phyloP scores from a whole-genome alignment of 1,139 yeast species.

The Kodamaea sp. region DNA sequence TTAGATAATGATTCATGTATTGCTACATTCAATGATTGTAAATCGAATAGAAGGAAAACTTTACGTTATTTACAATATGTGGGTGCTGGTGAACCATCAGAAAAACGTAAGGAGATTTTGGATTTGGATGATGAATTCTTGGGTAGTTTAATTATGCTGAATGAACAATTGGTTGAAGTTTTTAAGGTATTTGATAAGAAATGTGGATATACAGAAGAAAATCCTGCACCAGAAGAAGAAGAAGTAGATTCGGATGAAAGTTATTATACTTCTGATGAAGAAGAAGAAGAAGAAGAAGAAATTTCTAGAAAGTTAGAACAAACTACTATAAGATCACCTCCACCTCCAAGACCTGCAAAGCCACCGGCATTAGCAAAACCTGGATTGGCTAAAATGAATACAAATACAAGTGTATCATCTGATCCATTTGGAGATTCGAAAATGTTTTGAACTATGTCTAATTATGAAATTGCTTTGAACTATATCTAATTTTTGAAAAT shows the following conservation, averaged over 20 bases:
- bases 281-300: slow-evolving; percentile 37
- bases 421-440: slow-evolving; percentile 74
- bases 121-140: slow-evolving; percentile 69
- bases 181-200: slow-evolving; percentile 61
- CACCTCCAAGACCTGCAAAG: slow-evolving; percentile 35
- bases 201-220: slow-evolving; percentile 36
- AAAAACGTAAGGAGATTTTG: slow-evolving; percentile 27
- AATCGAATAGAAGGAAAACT: slow-evolving; percentile 71
- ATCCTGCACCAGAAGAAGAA: slow-evolving; percentile 35
- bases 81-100: slow-evolving; percentile 45
- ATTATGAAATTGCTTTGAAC: not conserved
- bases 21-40: slow-evolving; percentile 66
- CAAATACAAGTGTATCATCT: slow-evolving; percentile 34
- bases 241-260: slow-evolving; percentile 25
- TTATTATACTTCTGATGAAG: slow-evolving; percentile 47
- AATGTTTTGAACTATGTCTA: slow-evolving; percentile 20
- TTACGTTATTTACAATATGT: slow-evolving; percentile 79
- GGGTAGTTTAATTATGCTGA: slow-evolving; percentile 82
- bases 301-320: slow-evolving; percentile 7
- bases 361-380: slow-evolving; percentile 18
- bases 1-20: slow-evolving; percentile 59
- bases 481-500: not conserved
- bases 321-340: slow-evolving; percentile 16
- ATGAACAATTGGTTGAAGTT: slow-evolving; percentile 79
- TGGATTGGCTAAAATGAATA: slow-evolving; percentile 18